Conservation (phyloP, 345 rosid genomes). For the Viola odorata region DNA sequence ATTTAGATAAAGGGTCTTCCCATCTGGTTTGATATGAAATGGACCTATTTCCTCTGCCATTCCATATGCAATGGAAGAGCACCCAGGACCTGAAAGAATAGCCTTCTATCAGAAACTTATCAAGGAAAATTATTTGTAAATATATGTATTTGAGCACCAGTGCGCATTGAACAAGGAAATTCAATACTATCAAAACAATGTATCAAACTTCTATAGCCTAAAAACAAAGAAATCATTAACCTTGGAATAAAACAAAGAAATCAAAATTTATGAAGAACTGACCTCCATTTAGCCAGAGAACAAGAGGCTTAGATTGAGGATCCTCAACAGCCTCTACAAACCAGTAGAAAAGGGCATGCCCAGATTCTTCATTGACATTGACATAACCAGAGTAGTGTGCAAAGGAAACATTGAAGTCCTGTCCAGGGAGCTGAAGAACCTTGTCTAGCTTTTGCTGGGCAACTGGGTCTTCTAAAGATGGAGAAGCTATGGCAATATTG, state of each 20-base stretch:
- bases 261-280: not conserved
- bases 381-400: constrained; percentile 70
- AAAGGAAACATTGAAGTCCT: constrained; percentile 53
- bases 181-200: not conserved
- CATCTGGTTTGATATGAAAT: constrained; percentile 72
- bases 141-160: too few species aligned
- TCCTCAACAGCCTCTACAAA: constrained; percentile 37
- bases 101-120: constrained; percentile 5
- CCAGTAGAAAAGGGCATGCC: constrained; percentile 87
- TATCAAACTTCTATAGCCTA: not conserved
- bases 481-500: not conserved
- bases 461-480: constrained; percentile 17
- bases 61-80: constrained; percentile 85
- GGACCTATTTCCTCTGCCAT: constrained; percentile 95
- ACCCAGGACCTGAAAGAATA: constrained; percentile 72
- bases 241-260: not conserved
- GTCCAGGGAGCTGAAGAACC: constrained; percentile 65
- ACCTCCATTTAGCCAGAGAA: constrained; percentile 47
- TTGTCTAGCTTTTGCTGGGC: constrained; percentile 56
- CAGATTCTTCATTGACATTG: constrained; percentile 54
- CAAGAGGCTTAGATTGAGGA: constrained; percentile 1
- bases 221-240: not conserved
- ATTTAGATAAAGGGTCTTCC: constrained; percentile 70
- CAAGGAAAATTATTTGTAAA: not conserved
- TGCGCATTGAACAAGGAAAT: too few species aligned